phyloP scores from a whole-genome alignment of 2,329 filamentous ascomycete species.

The Aspergillus oerlinghausenensis region DNA sequence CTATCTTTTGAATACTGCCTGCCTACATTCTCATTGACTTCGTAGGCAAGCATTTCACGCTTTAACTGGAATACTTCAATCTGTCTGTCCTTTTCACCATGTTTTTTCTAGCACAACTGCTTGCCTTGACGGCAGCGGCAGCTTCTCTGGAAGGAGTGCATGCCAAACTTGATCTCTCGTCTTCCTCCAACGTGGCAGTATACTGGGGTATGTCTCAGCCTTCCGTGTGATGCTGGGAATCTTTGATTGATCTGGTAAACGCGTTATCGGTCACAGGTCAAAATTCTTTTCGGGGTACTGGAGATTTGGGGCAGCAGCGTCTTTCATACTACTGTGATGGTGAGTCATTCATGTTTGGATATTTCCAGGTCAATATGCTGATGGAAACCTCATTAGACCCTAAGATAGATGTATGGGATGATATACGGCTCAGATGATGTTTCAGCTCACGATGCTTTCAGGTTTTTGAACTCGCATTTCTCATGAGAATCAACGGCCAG shows the following conservation, averaged over 20 bases:
- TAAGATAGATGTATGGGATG: slow-evolving; percentile 20
- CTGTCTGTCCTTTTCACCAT: slow-evolving; percentile 16
- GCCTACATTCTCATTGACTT: not conserved
- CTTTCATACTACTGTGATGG: slow-evolving; percentile 57
- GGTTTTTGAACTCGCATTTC: slow-evolving; percentile 62
- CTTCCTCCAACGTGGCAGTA: slow-evolving; percentile 54
- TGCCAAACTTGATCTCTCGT: slow-evolving; percentile 43
- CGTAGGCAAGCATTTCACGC: not conserved
- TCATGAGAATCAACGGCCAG: slow-evolving; percentile 53
- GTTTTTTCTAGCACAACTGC: slow-evolving; percentile 20
- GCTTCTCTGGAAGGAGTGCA: slow-evolving; percentile 28
- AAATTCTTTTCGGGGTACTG: slow-evolving; percentile 53
- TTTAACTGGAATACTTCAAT: not conserved
- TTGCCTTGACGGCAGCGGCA: slow-evolving; percentile 25
- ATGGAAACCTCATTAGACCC: slow-evolving; percentile 18
- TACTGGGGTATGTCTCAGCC: slow-evolving; percentile 54
- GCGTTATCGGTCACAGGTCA: slow-evolving; percentile 42
- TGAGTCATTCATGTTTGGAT: slow-evolving; percentile 30
- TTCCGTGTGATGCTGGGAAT: too few relatives aligned
- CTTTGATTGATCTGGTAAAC: not conserved
- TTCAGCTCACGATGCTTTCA: slow-evolving; percentile 23
- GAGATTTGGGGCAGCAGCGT: slow-evolving; percentile 48
- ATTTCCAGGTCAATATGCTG: slow-evolving; percentile 2
- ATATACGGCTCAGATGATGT: not conserved
- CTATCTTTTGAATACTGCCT: not conserved